A percentile compares a stretch with the other conserved stretches of the same genome.
These are phyloP conservation scores for Solanum medicagineum DNA, from an alignment of 257 asterid species.

Conservation along the genomic window DNA sequence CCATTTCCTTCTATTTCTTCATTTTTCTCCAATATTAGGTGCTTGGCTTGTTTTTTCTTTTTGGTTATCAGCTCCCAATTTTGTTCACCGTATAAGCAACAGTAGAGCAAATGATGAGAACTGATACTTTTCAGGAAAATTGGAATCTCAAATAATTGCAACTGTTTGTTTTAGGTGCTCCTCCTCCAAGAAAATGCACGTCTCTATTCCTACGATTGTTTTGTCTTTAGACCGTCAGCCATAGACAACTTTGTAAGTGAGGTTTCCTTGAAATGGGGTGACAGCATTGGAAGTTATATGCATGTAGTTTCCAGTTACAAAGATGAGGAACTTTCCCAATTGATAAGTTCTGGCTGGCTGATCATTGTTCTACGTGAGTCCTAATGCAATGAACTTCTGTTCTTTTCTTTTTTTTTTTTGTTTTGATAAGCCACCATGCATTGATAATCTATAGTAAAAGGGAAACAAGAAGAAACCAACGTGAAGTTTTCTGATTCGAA, in stretches of 20 bases:
- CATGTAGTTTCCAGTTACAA: slow-evolving; percentile 40
- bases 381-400: background rate
- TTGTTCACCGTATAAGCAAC: background rate
- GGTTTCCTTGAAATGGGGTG: slow-evolving; percentile 40
- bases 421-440: background rate
- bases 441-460: background rate
- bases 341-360: slow-evolving; percentile 37
- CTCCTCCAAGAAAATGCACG: slow-evolving; percentile 49
- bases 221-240: slow-evolving; percentile 29
- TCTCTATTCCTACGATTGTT: slow-evolving; percentile 26
- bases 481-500: background rate
- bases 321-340: slow-evolving; percentile 18
- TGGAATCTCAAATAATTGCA: slow-evolving; percentile 2
- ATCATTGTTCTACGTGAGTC: slow-evolving; percentile 52
- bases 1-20: background rate
- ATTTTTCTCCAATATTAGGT: background rate
- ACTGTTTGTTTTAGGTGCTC: slow-evolving; percentile 27
- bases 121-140: background rate
- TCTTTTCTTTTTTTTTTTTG: background rate
- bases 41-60: background rate
- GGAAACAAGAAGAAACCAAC: background rate
- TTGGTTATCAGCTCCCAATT: background rate
- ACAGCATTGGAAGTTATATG: slow-evolving; percentile 25
- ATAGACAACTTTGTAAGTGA: slow-evolving; percentile 28
- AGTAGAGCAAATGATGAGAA: background rate